A percentile compares a stretch with the other conserved stretches of the same genome.
phyloP scores from a whole-genome alignment of 2,329 filamentous ascomycete genomes.

The Microascus cirrosus region DNA sequence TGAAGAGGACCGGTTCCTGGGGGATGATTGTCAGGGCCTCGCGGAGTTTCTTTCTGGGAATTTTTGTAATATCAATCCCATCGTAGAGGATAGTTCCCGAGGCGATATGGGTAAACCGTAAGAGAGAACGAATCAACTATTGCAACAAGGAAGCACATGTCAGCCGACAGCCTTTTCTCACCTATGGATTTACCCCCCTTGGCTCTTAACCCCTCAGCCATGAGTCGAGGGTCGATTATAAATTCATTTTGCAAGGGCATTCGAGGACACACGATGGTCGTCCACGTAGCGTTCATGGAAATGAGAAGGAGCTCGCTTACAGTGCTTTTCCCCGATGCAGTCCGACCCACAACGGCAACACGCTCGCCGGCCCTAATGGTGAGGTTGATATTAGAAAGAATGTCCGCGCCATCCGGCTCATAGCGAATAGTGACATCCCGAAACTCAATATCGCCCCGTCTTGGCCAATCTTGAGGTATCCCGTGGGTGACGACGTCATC shows the following conservation, averaged over 20 bases:
- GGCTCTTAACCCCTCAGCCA: no score
- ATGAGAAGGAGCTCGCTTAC: constrained; percentile 23
- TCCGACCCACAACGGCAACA: constrained; percentile 63
- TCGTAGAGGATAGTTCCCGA: constrained; percentile 32
- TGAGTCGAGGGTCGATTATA: no score
- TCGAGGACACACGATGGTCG: no score
- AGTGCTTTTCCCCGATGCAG: constrained; percentile 66
- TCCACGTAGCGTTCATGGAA: no score
- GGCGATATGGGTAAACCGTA: constrained; percentile 29
- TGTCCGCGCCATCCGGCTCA: constrained; percentile 21
- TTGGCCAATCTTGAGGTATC: constrained; percentile 21
- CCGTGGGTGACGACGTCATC: constrained; percentile 5
- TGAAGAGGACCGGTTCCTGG: constrained; percentile 38
- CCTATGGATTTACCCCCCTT: no score
- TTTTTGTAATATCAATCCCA: constrained; percentile 29
- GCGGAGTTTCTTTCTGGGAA: constrained; percentile 29
- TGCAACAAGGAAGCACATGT: not conserved
- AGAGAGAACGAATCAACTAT: constrained; percentile 29
- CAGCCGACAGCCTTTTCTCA: not conserved
- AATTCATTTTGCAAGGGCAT: no score
- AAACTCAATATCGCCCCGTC: constrained; percentile 22
- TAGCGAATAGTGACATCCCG: constrained; percentile 25
- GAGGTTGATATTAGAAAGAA: constrained; percentile 29
- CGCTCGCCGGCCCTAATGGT: constrained; percentile 48
- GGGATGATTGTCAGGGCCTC: constrained; percentile 36